phyloP scores from a whole-genome alignment of 192 early-diverging fungal genomes.

The Dissophora ornata region DNA sequence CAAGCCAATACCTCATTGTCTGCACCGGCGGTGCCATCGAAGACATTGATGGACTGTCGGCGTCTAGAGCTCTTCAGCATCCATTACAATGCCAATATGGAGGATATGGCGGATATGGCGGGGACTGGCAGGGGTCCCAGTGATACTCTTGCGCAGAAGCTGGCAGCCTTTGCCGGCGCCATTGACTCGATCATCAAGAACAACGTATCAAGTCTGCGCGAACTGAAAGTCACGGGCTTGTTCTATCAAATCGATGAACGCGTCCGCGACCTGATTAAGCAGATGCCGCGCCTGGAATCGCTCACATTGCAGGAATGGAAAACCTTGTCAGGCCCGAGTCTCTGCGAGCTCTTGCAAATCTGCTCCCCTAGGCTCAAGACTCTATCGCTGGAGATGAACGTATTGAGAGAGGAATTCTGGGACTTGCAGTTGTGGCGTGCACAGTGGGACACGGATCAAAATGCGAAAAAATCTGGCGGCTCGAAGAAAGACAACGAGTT shows the following conservation, averaged over 20 bases:
- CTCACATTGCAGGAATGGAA: conserved; percentile 7
- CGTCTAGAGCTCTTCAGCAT: background rate
- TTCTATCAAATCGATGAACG: background rate
- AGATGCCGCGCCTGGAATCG: background rate
- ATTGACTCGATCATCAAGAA: conserved; percentile 3
- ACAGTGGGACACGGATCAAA: background rate
- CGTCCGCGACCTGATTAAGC: background rate
- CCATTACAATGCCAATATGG: background rate
- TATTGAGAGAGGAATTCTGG: background rate
- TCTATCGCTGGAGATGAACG: conserved; percentile 17
- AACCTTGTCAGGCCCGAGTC: background rate
- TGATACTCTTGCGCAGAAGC: too few species aligned
- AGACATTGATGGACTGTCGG: conserved; percentile 1
- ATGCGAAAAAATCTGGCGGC: background rate
- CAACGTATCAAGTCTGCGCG: background rate
- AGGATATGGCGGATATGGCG: background rate
- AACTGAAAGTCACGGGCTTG: background rate
- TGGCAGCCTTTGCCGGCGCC: background rate
- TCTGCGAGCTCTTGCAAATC: background rate
- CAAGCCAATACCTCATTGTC: background rate
- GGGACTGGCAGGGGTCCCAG: too few species aligned
- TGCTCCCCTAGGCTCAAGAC: background rate
- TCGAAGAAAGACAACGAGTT: background rate
- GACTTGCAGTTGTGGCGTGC: conserved; percentile 3
- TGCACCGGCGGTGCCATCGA: background rate